Conservation (phyloP, 164 flowering plant genomes). For the grape (Vitis vinifera) region DNA sequence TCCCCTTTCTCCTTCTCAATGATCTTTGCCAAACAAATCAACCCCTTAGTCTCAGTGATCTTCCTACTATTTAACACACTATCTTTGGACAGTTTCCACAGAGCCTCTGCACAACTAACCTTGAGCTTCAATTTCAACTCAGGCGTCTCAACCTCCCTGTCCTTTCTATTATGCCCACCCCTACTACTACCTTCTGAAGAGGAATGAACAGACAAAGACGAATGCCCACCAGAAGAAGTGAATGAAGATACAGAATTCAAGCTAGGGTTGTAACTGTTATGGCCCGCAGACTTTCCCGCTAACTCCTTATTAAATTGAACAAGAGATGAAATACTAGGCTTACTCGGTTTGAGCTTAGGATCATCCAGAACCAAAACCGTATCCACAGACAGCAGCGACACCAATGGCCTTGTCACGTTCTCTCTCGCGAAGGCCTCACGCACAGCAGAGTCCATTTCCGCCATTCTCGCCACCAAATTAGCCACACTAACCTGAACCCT, state of each 20-base stretch:
- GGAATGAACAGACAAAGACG: conserved; percentile 18
- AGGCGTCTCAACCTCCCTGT: conserved; percentile 29
- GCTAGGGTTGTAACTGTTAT: not conserved
- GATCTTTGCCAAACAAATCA: conserved; percentile 38
- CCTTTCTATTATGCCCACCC: conserved; percentile 26
- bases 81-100: conserved; percentile 32
- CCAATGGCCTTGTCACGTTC: conserved; percentile 58
- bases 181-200: conserved; percentile 27
- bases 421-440: conserved; percentile 72
- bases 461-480: conserved; percentile 61
- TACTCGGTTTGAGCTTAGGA: conserved; percentile 26
- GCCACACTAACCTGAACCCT: conserved; percentile 61
- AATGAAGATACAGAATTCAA: not conserved
- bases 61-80: conserved; percentile 22
- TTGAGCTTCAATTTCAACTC: conserved; percentile 26
- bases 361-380: conserved; percentile 43
- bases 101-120: conserved; percentile 33
- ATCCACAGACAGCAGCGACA: conserved; percentile 51
- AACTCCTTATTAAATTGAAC: conserved; percentile 59
- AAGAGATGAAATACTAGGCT: conserved; percentile 54
- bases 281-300: not conserved
- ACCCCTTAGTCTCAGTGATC: conserved; percentile 37
- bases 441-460: conserved; percentile 35
- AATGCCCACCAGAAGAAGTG: conserved; percentile 4
- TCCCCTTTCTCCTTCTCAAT: conserved; percentile 32